Evolutionary conservation across 1,139 yeast genomes (phyloP).

Genomic region (Suhomyces coccinellae): DNA sequence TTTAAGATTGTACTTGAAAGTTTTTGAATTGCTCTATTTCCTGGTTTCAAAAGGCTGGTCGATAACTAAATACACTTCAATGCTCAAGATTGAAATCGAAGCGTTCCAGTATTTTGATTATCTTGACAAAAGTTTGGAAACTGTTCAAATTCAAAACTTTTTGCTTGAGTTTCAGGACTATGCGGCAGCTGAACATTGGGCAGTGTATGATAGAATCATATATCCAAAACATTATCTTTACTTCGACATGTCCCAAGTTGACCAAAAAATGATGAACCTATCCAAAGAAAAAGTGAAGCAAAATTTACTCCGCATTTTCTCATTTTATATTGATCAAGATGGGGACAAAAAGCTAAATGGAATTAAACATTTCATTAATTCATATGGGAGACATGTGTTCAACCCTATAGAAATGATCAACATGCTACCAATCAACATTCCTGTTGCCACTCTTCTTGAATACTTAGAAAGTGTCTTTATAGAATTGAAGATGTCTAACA

Average conservation of each 20-base stretch:
- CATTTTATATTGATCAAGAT: constrained; percentile 22
- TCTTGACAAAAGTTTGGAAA: constrained; percentile 3
- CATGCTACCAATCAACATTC: constrained; percentile 34
- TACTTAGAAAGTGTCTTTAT: constrained; percentile 27
- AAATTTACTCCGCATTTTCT: constrained; percentile 21
- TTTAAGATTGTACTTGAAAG: constrained; percentile 33
- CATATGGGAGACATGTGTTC: constrained; percentile 24
- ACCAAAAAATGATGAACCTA: background rate
- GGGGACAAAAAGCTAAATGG: constrained; percentile 16
- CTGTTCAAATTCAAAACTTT: constrained; percentile 1
- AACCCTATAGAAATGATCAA: constrained; percentile 28
- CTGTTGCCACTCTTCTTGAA: constrained; percentile 32
- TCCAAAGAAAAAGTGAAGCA: background rate
- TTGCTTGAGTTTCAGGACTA: constrained; percentile 27
- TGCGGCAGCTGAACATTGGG: constrained; percentile 37
- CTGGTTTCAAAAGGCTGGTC: background rate
- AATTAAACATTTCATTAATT: constrained; percentile 32
- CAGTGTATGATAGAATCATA: constrained; percentile 25
- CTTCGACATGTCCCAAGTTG: background rate
- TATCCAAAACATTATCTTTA: constrained; percentile 25
- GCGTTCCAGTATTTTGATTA: constrained; percentile 14
- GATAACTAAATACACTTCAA: background rate
- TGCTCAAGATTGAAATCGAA: background rate
- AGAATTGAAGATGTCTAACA: constrained; percentile 22
- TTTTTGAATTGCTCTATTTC: constrained; percentile 29